Percentiles rank a stretch among this genome's conserved stretches.
phyloP scores from a whole-genome alignment of 2,329 filamentous ascomycete genomes.

The Seiridium unicorne region DNA sequence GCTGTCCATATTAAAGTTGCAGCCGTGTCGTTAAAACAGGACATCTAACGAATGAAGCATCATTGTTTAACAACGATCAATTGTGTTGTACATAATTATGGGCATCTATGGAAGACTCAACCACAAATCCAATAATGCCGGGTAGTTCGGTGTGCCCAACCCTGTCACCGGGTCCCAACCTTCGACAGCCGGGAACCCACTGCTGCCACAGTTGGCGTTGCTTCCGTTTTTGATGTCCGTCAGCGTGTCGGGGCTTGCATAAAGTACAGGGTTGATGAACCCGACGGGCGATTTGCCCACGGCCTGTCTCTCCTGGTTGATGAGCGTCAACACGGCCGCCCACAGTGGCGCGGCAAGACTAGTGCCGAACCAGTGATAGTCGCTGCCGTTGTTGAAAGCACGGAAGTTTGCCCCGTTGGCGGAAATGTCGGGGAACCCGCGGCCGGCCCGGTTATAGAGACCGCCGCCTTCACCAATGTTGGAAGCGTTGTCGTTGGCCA shows the following conservation, averaged over 20 bases:
- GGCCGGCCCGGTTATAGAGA: conserved; percentile 29
- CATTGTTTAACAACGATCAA: background rate
- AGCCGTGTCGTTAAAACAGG: too few species aligned
- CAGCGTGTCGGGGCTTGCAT: conserved; percentile 8
- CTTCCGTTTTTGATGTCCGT: conserved; percentile 6
- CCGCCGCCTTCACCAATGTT: conserved; percentile 28
- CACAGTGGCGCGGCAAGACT: conserved; percentile 17
- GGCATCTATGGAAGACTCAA: conserved; percentile 4
- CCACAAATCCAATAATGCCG: conserved; percentile 3
- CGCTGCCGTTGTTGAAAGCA: conserved; percentile 6
- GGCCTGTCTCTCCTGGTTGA: conserved; percentile 13
- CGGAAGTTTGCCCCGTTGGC: conserved; percentile 50
- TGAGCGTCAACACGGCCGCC: conserved; percentile 17
- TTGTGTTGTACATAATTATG: background rate
- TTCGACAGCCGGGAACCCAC: conserved; percentile 42
- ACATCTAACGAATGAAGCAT: too few species aligned
- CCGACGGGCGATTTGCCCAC: conserved; percentile 5
- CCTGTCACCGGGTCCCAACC: conserved; percentile 52
- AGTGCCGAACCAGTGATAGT: conserved; percentile 14
- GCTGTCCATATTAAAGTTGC: too few species aligned
- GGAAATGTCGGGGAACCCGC: conserved; percentile 34
- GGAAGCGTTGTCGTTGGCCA: conserved; percentile 23
- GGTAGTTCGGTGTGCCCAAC: conserved; percentile 30
- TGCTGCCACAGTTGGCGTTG: conserved; percentile 16
- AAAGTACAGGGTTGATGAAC: conserved; percentile 10